These are phyloP conservation scores for Suhomyces kilbournensis DNA, from an alignment of 805 yeast species.

Conservation along the genomic window DNA sequence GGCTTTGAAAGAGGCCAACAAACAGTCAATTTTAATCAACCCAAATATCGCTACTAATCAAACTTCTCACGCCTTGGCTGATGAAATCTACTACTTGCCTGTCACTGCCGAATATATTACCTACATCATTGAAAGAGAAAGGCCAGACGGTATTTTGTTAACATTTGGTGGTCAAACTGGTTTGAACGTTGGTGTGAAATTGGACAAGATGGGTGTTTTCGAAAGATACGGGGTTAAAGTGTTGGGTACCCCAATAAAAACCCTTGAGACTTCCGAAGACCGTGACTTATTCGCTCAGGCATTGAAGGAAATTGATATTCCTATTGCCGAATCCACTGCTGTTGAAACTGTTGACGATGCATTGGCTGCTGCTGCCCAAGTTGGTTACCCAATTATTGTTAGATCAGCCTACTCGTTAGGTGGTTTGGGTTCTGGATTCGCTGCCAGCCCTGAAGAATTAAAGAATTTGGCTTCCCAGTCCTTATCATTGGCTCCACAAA, in stretches of 20 bases:
- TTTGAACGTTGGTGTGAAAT: constrained; percentile 90
- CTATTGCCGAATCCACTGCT: constrained; percentile 95
- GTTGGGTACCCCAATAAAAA: constrained; percentile 94
- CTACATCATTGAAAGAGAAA: constrained; percentile 91
- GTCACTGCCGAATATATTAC: constrained; percentile 96
- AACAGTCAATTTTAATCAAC: constrained; percentile 79
- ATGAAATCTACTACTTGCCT: constrained; percentile 91
- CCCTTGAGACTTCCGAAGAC: constrained; percentile 95
- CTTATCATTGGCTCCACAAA: constrained; percentile 87
- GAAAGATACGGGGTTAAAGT: constrained; percentile 90
- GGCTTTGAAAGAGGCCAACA: constrained; percentile 88
- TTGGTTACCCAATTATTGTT: constrained; percentile 95
- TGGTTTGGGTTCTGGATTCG: constrained; percentile 97
- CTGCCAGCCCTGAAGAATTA: constrained; percentile 77
- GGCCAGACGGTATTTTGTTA: constrained; percentile 91
- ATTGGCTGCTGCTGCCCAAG: constrained; percentile 76
- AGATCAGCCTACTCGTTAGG: constrained; percentile 97
- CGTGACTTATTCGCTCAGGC: constrained; percentile 96
- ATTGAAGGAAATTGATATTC: constrained; percentile 89
- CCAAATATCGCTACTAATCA: constrained; percentile 97
- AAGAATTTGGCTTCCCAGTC: constrained; percentile 87
- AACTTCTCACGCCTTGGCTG: constrained; percentile 92
- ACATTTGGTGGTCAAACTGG: constrained; percentile 99
- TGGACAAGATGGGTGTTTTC: constrained; percentile 92
- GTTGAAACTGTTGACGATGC: constrained; percentile 94